Evolutionary conservation across 2,329 filamentous ascomycete species (phyloP).

Genomic region (Penicillium paneum): DNA sequence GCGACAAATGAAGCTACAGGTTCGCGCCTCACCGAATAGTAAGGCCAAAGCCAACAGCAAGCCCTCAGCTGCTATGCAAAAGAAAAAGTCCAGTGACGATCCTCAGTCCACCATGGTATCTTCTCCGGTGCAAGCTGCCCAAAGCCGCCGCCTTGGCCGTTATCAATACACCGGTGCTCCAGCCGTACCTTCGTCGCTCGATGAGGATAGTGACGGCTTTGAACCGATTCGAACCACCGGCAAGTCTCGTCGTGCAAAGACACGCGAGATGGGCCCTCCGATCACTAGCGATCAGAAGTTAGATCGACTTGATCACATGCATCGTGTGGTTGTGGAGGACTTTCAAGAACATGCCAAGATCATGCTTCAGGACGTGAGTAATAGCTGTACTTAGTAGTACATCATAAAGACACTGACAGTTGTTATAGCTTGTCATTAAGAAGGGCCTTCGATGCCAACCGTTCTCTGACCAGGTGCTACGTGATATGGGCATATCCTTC

Average conservation of each 20-base stretch:
- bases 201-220: slow-evolving; percentile 45
- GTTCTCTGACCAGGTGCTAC: slow-evolving; percentile 46
- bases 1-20: slow-evolving; percentile 51
- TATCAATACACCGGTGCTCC: slow-evolving; percentile 23
- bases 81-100: slow-evolving; percentile 44
- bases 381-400: background rate
- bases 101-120: slow-evolving; percentile 66
- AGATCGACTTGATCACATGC: slow-evolving; percentile 42
- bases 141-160: slow-evolving; percentile 35
- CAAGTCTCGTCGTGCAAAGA: slow-evolving; percentile 26
- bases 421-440: slow-evolving; percentile 40
- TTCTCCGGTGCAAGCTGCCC: slow-evolving; percentile 56
- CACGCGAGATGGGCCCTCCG: slow-evolving; percentile 41
- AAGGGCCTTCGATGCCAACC: slow-evolving; percentile 46
- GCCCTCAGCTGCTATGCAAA: slow-evolving; percentile 16
- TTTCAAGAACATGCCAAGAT: slow-evolving; percentile 47
- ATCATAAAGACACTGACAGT: slow-evolving; percentile 2
- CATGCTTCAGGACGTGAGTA: slow-evolving; percentile 41
- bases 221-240: slow-evolving; percentile 40
- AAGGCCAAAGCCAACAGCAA: slow-evolving; percentile 32
- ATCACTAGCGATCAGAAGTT: slow-evolving; percentile 46
- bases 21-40: slow-evolving; percentile 48
- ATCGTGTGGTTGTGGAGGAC: slow-evolving; percentile 47
- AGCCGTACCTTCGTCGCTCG: slow-evolving; percentile 30
- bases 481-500: slow-evolving; percentile 50